phyloP scores from a whole-genome alignment of 768 basidiomycete species.

The Russula sp. region DNA sequence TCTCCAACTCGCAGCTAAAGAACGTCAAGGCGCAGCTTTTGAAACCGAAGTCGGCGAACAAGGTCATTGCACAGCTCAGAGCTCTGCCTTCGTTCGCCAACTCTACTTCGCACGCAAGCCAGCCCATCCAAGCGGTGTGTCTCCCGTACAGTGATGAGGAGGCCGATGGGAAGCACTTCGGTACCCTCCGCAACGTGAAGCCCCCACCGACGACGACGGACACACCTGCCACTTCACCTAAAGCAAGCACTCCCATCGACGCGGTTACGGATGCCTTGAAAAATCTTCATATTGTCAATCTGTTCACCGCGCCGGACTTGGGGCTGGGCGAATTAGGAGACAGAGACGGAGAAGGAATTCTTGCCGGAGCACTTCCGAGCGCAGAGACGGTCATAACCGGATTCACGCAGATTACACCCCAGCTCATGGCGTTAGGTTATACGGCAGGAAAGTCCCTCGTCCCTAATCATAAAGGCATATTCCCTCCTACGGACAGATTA shows the following conservation, averaged over 20 bases:
- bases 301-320: constrained; percentile 58
- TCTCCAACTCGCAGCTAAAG: constrained; percentile 52
- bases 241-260: constrained; percentile 50
- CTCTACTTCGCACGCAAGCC: constrained; percentile 32
- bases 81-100: constrained; percentile 50
- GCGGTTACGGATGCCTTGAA: constrained; percentile 50
- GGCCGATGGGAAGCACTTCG: constrained; percentile 57
- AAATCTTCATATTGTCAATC: constrained; percentile 59
- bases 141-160: constrained; percentile 62
- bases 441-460: constrained; percentile 63
- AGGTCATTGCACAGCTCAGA: constrained; percentile 68
- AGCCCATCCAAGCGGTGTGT: constrained; percentile 78
- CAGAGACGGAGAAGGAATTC: constrained; percentile 56
- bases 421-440: constrained; percentile 74
- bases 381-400: constrained; percentile 69
- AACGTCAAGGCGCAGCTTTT: constrained; percentile 68
- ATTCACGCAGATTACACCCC: constrained; percentile 66
- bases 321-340: constrained; percentile 75
- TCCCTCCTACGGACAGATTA: constrained; percentile 74
- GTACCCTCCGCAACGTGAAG: constrained; percentile 39
- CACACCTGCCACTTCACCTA: constrained; percentile 34
- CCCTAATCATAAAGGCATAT: constrained; percentile 65
- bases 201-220: neutral
- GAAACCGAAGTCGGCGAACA: constrained; percentile 63
- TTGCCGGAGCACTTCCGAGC: constrained; percentile 75